These are phyloP conservation scores for Pythium dissotocum DNA, from an alignment of 352 stramenopile genomes.

Conservation along the genomic window DNA sequence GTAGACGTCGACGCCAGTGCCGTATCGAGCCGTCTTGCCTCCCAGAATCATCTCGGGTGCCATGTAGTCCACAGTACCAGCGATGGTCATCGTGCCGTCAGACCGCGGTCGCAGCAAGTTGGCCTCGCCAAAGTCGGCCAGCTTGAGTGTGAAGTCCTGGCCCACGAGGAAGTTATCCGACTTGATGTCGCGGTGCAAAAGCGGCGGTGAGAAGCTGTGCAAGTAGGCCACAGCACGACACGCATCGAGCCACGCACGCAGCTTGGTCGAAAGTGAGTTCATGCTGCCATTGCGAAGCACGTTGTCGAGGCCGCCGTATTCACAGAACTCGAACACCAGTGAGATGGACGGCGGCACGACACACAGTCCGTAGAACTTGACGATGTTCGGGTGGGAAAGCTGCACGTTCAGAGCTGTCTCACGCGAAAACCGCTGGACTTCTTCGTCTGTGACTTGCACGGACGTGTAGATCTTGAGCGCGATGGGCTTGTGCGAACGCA, in stretches of 20 bases:
- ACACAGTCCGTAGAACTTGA: conserved; percentile 80
- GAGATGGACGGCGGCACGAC: conserved; percentile 85
- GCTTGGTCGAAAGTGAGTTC: conserved; percentile 69
- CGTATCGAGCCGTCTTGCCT: conserved; percentile 78
- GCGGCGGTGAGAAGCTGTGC: conserved; percentile 78
- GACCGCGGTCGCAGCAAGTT: conserved; percentile 77
- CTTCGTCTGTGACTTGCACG: conserved; percentile 81
- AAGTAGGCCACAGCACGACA: conserved; percentile 81
- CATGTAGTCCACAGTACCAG: conserved; percentile 87
- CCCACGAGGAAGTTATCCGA: conserved; percentile 85
- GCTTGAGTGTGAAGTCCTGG: conserved; percentile 78
- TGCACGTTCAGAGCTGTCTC: conserved; percentile 82
- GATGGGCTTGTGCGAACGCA: conserved; percentile 60
- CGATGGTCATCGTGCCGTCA: conserved; percentile 86
- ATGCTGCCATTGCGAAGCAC: conserved; percentile 51
- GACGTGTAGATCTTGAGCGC: conserved; percentile 88
- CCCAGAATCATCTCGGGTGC: conserved; percentile 84
- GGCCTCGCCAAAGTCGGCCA: conserved; percentile 84
- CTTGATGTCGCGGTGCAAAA: conserved; percentile 86
- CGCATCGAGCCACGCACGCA: conserved; percentile 84
- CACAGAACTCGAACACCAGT: conserved; percentile 87
- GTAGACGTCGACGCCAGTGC: conserved; percentile 80
- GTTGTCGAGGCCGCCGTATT: conserved; percentile 74
- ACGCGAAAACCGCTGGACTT: conserved; percentile 77
- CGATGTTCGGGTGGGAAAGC: conserved; percentile 83